These are phyloP conservation scores for Tetradesmus obliquus DNA, from an alignment of 139 green algal species.

Conservation along the genomic window DNA sequence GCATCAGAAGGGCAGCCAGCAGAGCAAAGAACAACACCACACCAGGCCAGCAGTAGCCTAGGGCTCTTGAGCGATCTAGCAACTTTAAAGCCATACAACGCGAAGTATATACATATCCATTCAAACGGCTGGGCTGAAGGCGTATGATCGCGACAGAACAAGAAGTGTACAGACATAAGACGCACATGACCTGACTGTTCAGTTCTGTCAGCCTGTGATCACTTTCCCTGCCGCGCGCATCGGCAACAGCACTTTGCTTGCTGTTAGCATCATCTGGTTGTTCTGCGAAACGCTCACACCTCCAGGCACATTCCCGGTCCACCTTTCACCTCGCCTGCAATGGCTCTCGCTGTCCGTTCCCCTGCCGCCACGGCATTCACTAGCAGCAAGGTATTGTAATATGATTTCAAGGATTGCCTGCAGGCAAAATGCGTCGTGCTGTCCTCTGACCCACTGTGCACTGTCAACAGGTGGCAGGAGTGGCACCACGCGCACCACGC, in stretches of 20 bases:
- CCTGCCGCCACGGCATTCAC: neutral
- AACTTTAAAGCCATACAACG: neutral
- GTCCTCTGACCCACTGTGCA: neutral
- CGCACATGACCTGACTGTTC: neutral
- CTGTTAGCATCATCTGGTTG: neutral
- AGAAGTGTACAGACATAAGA: neutral
- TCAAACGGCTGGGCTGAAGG: neutral
- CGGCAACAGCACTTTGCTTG: neutral
- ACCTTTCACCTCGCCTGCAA: slow-evolving; percentile 1
- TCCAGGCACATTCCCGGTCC: neutral
- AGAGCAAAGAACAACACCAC: slow-evolving; percentile 1
- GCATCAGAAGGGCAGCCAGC: slow-evolving; percentile 9
- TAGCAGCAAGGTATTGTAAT: neutral
- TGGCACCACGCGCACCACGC: neutral
- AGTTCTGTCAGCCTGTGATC: neutral
- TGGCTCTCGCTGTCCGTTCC: neutral
- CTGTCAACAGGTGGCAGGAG: neutral
- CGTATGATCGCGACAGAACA: neutral
- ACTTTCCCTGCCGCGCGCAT: neutral
- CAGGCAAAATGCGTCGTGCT: neutral
- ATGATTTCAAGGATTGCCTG: neutral
- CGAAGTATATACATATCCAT: neutral
- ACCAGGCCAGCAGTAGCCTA: slow-evolving; percentile 2
- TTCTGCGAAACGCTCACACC: neutral
- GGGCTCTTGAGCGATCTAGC: neutral